Percentiles rank a stretch among this genome's conserved stretches.
These are phyloP conservation scores for Durusdinium trenchii DNA, from an alignment of 73 alveolate species.

Conservation along the genomic window DNA sequence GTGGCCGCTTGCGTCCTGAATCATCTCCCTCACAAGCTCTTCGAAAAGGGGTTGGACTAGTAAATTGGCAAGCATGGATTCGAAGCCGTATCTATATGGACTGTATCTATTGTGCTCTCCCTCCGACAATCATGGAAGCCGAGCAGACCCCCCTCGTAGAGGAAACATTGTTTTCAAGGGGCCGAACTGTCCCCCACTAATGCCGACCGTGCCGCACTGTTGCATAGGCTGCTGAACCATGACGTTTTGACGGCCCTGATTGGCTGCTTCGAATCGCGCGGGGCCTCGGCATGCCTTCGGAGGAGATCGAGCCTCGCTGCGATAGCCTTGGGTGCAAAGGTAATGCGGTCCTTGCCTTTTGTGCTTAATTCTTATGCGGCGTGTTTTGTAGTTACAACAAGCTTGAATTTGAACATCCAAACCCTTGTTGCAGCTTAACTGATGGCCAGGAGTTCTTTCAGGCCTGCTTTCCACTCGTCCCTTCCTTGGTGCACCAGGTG, in stretches of 20 bases:
- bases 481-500: background rate
- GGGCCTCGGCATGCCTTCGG: background rate
- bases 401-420: background rate
- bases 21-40: too few relatives aligned
- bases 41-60: too few relatives aligned
- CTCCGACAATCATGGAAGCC: too few relatives aligned
- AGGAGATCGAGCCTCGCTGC: background rate
- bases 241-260: constrained; percentile 68
- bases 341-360: background rate
- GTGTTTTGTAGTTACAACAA: background rate
- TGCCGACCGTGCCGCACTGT: too few relatives aligned
- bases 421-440: background rate
- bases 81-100: too few relatives aligned
- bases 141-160: too few relatives aligned
- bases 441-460: background rate
- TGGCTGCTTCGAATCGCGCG: constrained; percentile 76
- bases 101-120: too few relatives aligned
- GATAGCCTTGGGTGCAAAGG: background rate
- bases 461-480: background rate
- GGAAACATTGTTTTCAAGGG: too few relatives aligned
- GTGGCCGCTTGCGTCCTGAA: too few relatives aligned
- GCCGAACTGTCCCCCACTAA: too few relatives aligned
- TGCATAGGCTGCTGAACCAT: constrained; percentile 70
- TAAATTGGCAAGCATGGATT: too few relatives aligned
- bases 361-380: background rate